A percentile compares a stretch with the other conserved stretches of the same genome.
These are phyloP conservation scores for Wickerhamiella sergipiensis DNA, from an alignment of 805 yeast genomes.

Conservation along the genomic window DNA sequence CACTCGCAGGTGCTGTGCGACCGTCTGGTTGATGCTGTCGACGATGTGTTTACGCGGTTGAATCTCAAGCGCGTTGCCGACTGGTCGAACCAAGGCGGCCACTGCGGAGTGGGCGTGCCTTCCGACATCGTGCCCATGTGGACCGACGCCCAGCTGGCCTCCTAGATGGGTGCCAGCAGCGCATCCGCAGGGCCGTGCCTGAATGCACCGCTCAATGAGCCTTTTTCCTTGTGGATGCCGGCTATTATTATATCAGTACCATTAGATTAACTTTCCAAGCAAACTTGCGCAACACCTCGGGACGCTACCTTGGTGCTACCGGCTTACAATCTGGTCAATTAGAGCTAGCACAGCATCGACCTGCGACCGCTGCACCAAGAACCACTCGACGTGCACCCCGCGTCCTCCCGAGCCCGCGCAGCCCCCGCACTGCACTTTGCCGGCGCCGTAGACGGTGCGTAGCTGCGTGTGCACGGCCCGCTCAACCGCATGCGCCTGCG, in stretches of 20 bases:
- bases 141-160: conserved; percentile 64
- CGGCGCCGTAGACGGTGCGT: conserved; percentile 17
- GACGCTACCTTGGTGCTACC: too few species aligned
- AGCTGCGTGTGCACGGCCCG: conserved; percentile 14
- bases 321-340: conserved; percentile 7
- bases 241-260: not conserved
- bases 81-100: conserved; percentile 76
- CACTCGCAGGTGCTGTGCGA: conserved; percentile 69
- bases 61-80: conserved; percentile 60
- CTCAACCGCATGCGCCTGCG: conserved; percentile 15
- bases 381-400: conserved; percentile 21
- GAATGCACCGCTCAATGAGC: not conserved
- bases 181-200: not conserved
- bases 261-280: too few species aligned
- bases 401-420: conserved; percentile 7
- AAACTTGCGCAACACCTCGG: too few species aligned
- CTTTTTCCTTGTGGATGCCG: not conserved
- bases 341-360: conserved; percentile 2
- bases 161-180: not conserved
- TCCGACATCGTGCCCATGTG: conserved; percentile 52
- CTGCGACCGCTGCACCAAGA: conserved; percentile 10
- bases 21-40: conserved; percentile 63
- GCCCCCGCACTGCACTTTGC: conserved; percentile 21
- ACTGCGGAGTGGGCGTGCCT: conserved; percentile 68
- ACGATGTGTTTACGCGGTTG: conserved; percentile 64